Base-by-base conservation (phyloP, 2,329 filamentous ascomycete genomes). In the Fusarium buxicola region DNA sequence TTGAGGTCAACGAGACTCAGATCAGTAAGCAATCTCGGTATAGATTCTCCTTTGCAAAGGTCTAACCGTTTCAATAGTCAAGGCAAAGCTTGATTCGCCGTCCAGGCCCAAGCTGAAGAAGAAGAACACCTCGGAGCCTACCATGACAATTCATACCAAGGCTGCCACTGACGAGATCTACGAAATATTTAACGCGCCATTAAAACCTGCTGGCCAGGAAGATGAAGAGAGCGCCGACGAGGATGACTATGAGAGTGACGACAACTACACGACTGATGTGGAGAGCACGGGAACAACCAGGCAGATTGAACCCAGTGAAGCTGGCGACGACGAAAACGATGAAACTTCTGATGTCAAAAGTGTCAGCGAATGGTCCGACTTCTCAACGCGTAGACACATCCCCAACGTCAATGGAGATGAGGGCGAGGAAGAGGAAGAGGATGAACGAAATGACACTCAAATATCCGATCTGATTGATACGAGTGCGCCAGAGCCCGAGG, bases 141-240 rank as follows among this genome's bases (percentile, higher is more conserved):
- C 95, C 2, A 97, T 99, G 94, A 99, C 95, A 1, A 86, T 99
- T 65, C 93, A 98, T 73, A 99, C 95, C 11, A 92, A 87, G 69
- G 94, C 95, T 65, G 95, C 95, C 5, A 97, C 94, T 61, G 94
- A 98, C 69, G 95, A 99, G 69, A 97, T 99, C 48, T 98, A 98
- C 71, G 93, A 93, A 55, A 92, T 99, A 43, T 99, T 98, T 78
- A 98, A 95, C 71, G 91, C 95, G 55, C 94, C 95, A 2, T 49
- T 74, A 65, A 59, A 72, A 65, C 13, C 72, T 47, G 54, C 55
- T 41, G 43, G 60, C 2, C 52, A 72, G 11, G 69, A 74, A 3
- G 73, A 68, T 2, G 78, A 80, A 8, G 79, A 77, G 35, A 82
- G 77, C 48, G 84, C 82, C 21, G 82, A 82, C 3, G 88, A 92